Evolutionary conservation across 768 basidiomycete species (phyloP), one percentile per base, ranked within the genome.

Genomic region (Mycena galericulata): DNA sequence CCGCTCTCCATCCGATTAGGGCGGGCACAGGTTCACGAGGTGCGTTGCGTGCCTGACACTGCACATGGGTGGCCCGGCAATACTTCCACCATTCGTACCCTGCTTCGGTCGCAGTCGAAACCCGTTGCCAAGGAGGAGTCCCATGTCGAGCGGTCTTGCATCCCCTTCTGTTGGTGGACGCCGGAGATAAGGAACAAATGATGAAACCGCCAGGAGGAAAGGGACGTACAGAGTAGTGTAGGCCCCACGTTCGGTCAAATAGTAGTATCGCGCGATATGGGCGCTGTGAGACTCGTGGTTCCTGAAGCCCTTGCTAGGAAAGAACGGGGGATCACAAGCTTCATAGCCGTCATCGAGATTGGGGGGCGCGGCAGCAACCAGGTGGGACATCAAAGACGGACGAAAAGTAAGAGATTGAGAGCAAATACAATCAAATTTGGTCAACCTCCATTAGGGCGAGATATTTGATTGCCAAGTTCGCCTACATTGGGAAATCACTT

Each of bases 281-380:
- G 38, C 38, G 36, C 54, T 56, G 38, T 56, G 54, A 15, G 24
- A 56, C 5, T 26, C 54, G 26, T 56, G 54, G 24, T 41, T 56
- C 20, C 41, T 56, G 54, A 56, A 56, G 17, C 15, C 34, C n/a
- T 41, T 56, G 3, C 38, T 38, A 8, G 54, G 54, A 15, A 7
- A 41, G 26, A 56, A 56, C 4, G 54, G 54, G 20, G 24, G 24
- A 12, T 22, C 30, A 22, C 54, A 56, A 15, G 26, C 4, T 24
- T 4, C 15, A 18, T 50, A 50, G 26, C 14, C 22, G 7, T 24
- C 14, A 27, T 50, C 26, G 10, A 7, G 9, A 9, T 53, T 14
- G 2, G 32, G 30, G n/a, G 51, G 32, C 47, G 47, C 22, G 51
- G 51, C 20, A 1, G 51, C 51, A 34, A 20, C 30, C 11, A 53